These are phyloP conservation scores for Saccharum officinarum DNA, from an alignment of 176 grass and related monocot genomes.

Conservation along the genomic window DNA sequence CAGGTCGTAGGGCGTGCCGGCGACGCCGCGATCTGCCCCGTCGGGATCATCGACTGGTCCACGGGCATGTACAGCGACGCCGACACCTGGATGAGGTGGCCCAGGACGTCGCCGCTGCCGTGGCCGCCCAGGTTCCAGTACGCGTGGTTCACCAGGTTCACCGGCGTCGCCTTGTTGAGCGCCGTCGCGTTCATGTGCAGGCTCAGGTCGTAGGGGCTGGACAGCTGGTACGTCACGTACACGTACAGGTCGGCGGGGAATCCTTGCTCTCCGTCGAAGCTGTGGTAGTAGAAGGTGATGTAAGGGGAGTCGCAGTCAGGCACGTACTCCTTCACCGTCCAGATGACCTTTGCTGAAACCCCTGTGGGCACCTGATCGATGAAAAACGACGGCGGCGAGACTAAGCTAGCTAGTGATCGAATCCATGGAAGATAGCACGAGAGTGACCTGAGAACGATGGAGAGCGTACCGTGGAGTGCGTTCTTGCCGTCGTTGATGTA, in stretches of 20 bases:
- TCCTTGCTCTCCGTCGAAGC: slow-evolving; percentile 86
- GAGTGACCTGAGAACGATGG: not conserved
- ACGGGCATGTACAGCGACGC: slow-evolving; percentile 65
- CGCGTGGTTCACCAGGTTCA: slow-evolving; percentile 78
- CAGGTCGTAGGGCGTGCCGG: slow-evolving; percentile 68
- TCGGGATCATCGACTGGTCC: slow-evolving; percentile 65
- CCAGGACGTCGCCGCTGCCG: slow-evolving; percentile 64
- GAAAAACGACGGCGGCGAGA: too few relatives aligned
- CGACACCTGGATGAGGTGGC: slow-evolving; percentile 65
- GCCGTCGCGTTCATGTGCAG: slow-evolving; percentile 53
- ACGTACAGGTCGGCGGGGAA: too few relatives aligned
- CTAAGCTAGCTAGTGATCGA: too few relatives aligned
- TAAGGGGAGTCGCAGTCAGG: slow-evolving; percentile 53
- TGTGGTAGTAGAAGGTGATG: slow-evolving; percentile 79
- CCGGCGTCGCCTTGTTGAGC: slow-evolving; percentile 63
- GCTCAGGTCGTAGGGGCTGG: too few relatives aligned
- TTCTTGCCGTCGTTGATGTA: slow-evolving; percentile 64
- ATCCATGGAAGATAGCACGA: too few relatives aligned
- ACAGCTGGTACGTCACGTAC: too few relatives aligned
- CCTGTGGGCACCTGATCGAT: slow-evolving; percentile 71
- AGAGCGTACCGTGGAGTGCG: slow-evolving; percentile 55
- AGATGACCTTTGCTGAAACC: slow-evolving; percentile 74
- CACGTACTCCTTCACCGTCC: slow-evolving; percentile 73
- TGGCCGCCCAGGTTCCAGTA: slow-evolving; percentile 88
- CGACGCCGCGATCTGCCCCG: slow-evolving; percentile 46